Percentiles rank a stretch among this genome's conserved stretches.
These are phyloP conservation scores for Pisolithus orientalis DNA, from an alignment of 768 basidiomycete genomes.

Conservation along the genomic window DNA sequence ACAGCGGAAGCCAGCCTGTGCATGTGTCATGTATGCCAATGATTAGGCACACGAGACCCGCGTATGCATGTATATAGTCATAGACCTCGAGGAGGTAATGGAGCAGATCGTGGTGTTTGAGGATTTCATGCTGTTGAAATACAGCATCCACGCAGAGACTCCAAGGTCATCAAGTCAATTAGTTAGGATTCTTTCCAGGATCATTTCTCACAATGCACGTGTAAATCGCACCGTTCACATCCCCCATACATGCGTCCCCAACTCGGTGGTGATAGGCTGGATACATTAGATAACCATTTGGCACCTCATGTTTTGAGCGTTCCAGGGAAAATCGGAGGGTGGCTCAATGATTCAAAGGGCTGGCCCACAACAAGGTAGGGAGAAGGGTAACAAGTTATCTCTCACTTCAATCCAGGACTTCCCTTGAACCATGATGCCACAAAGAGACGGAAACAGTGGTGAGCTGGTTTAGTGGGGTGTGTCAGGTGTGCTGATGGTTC, in stretches of 20 bases:
- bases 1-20: background rate
- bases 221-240: constrained; percentile 2
- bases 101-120: too few relatives aligned
- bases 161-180: too few relatives aligned
- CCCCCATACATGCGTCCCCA: constrained; percentile 6
- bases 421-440: constrained; percentile 15
- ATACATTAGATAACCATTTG: constrained; percentile 22
- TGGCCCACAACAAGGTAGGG: background rate
- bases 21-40: background rate
- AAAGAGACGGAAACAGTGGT: constrained; percentile 23
- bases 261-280: constrained; percentile 11
- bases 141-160: too few relatives aligned
- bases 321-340: constrained; percentile 10
- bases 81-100: too few relatives aligned
- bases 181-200: background rate
- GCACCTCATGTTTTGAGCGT: constrained; percentile 23
- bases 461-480: constrained; percentile 6
- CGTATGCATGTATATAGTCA: background rate
- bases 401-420: background rate
- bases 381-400: background rate
- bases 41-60: background rate
- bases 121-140: too few relatives aligned
- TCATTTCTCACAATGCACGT: constrained; percentile 1
- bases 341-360: constrained; percentile 1
- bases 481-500: constrained; percentile 3